Percentiles rank a stretch among this genome's conserved stretches.
Conservation (phyloP, 495 filamentous ascomycete genomes). For the Pyronema omphalodes region DNA sequence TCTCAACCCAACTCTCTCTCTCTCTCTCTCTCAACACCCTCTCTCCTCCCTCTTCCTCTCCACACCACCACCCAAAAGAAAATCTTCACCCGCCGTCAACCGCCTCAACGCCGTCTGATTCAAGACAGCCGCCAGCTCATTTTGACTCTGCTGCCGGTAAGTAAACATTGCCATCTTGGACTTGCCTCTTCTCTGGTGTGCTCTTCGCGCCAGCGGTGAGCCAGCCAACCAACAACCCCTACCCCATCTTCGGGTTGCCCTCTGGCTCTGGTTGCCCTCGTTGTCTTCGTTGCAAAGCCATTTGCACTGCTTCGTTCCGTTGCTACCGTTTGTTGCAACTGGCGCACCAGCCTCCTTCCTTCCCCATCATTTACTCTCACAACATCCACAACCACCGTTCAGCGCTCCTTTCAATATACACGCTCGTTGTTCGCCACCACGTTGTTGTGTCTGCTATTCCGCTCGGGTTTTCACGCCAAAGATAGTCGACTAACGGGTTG, state of each 20-base stretch:
- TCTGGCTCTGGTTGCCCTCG: background rate
- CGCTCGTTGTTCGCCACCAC: background rate
- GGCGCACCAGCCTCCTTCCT: conserved; percentile 1
- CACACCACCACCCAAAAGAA: background rate
- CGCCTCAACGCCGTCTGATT: background rate
- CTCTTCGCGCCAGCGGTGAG: background rate
- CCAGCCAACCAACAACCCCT: background rate
- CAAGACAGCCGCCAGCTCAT: background rate
- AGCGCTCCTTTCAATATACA: conserved; percentile 1
- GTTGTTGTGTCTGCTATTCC: no score
- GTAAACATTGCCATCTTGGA: background rate
- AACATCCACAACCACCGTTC: background rate
- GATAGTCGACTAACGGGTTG: no score
- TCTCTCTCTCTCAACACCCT: background rate
- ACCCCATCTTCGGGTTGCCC: background rate
- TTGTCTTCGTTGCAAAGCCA: background rate
- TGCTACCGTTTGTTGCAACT: background rate
- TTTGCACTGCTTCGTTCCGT: background rate
- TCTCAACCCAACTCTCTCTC: background rate
- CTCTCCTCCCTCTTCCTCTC: background rate
- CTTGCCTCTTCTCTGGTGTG: background rate
- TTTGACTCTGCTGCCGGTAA: background rate
- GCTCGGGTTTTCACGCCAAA: no score
- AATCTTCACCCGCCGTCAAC: background rate
- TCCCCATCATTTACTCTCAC: background rate